Evolutionary conservation across 305 asterid genomes (phyloP).

Genomic region (Fraxinus velutina): DNA sequence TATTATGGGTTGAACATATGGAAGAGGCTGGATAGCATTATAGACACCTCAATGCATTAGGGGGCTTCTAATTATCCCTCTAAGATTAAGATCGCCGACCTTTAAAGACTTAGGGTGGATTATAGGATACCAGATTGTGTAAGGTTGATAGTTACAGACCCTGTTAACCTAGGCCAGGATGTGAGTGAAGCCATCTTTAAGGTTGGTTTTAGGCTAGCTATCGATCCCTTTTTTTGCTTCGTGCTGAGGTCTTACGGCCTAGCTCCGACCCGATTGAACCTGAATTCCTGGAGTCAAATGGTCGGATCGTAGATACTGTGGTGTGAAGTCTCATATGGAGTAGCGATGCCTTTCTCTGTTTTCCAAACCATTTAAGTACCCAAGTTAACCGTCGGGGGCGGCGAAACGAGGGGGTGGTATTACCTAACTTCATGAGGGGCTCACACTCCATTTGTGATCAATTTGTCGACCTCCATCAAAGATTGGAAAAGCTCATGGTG

Average conservation of each 20-base stretch:
- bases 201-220: background rate
- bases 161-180: background rate
- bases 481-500: background rate
- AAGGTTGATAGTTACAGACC: background rate
- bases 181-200: background rate
- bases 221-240: background rate
- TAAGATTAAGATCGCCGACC: background rate
- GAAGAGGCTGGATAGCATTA: background rate
- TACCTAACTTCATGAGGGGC: background rate
- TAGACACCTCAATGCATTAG: background rate
- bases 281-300: background rate
- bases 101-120: background rate
- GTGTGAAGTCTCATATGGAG: background rate
- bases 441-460: background rate
- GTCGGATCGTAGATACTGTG: background rate
- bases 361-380: background rate
- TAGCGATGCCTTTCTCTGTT: background rate
- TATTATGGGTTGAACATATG: background rate
- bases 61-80: background rate
- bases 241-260: background rate
- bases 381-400: background rate
- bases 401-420: no score
- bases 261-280: no score
- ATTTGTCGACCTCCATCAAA: background rate
- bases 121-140: background rate